Percentiles rank a stretch among this genome's conserved stretches.
These are phyloP conservation scores for Monosporascus sp. DNA, from an alignment of 2,329 filamentous ascomycete genomes.

Conservation along the genomic window DNA sequence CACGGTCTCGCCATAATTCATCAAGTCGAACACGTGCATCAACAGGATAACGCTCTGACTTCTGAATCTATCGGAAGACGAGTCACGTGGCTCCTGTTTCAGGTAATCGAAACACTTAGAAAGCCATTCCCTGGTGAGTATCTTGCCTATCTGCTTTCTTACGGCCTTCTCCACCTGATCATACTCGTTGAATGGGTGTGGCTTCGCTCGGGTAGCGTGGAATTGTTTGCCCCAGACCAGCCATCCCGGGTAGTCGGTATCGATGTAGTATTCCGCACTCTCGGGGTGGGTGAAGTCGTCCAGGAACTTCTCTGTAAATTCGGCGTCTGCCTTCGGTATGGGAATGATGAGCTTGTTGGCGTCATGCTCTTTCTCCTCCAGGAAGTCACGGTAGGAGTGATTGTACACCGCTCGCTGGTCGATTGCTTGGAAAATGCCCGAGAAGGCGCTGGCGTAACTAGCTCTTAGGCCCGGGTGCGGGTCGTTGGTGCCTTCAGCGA, in stretches of 20 bases:
- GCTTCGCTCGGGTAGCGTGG: slow-evolving; percentile 70
- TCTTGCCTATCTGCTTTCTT: slow-evolving; percentile 72
- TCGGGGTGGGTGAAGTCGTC: slow-evolving; percentile 69
- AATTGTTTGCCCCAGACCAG: slow-evolving; percentile 90
- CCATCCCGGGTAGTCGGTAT: slow-evolving; percentile 92
- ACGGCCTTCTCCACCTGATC: slow-evolving; percentile 74
- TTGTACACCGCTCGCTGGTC: slow-evolving; percentile 81
- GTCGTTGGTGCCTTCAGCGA: slow-evolving; percentile 79
- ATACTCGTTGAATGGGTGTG: slow-evolving; percentile 63
- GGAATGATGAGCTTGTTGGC: slow-evolving; percentile 70
- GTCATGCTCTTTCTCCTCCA: slow-evolving; percentile 74
- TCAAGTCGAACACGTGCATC: slow-evolving; percentile 84
- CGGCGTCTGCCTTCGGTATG: slow-evolving; percentile 68
- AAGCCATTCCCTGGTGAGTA: slow-evolving; percentile 82
- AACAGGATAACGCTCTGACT: slow-evolving; percentile 84
- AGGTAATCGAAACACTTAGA: slow-evolving; percentile 84
- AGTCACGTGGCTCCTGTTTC: slow-evolving; percentile 91
- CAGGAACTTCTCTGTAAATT: slow-evolving; percentile 76
- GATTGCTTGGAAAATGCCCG: slow-evolving; percentile 72
- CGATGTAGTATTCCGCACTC: slow-evolving; percentile 79
- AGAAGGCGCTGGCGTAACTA: slow-evolving; percentile 77
- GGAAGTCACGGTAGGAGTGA: slow-evolving; percentile 82
- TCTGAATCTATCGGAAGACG: slow-evolving; percentile 77
- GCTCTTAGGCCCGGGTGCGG: slow-evolving; percentile 80
- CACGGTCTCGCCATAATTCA: slow-evolving; percentile 72